Evolutionary conservation across 2,329 filamentous ascomycete genomes (phyloP), one percentile per base, ranked within the genome.

Genomic region (Emmonsia crescens): DNA sequence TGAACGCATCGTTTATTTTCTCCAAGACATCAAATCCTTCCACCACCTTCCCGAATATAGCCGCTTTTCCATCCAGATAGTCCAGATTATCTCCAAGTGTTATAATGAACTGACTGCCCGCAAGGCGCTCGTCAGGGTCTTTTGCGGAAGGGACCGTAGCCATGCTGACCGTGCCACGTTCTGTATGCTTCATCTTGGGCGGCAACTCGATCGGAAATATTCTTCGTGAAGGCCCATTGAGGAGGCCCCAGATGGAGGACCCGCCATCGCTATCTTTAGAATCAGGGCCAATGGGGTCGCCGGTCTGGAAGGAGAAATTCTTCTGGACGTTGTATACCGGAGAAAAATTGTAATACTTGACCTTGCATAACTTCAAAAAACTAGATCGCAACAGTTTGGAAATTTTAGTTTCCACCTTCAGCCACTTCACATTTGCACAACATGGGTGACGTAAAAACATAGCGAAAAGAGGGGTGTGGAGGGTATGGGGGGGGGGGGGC

Each of bases 341-440:
- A 5, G 91, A 87, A 75, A 95, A 97, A 79, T 97, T 97, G 85
- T 96, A 99, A 79, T 97, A 99, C 79, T 96, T 99, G 77, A 91
- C 81, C 79, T 97, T 97, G 85, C 94, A 96, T 69, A 99, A 89
- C 82, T 99, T 97, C 62, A 99, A 80, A 75, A 99, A 97, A 82
- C 91, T 95, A 75, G 65, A 73, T 70, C 68, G 68, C 65, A 65
- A 69, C 57, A 66, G 48, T 49, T 48, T 68, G 70, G 71, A 75
- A 67, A 70, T 79, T 79, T 85, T 79, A 81, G 79, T 79, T 70
- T 77, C 69, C 73, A 74, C 74, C 73, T 79, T 87, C 79, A 86
- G 84, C 78, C 72, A 72, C 76, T 69, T 68, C 64, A 69, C 64
- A 65, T 71, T 68, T 71, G 70, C 65, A 70, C 70, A 73, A 66